These are phyloP conservation scores for Cercospora sojina DNA, from an alignment of 2,329 filamentous ascomycete species.

Conservation along the genomic window DNA sequence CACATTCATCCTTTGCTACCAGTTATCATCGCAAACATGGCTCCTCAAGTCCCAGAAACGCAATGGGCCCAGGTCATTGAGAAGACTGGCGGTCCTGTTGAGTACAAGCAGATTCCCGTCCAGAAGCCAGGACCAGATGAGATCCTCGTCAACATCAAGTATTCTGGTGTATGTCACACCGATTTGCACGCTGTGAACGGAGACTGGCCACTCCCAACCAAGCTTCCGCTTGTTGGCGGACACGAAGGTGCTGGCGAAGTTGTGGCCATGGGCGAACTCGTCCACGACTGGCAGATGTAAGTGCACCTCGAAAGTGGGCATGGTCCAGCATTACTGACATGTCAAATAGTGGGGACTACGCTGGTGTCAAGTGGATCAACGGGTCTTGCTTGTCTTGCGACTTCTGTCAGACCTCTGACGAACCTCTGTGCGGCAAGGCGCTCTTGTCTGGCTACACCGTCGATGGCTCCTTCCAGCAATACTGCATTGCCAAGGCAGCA, in stretches of 20 bases:
- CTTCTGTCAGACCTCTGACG: conserved; percentile 78
- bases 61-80: conserved; percentile 94
- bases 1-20: conserved; percentile 6
- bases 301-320: background rate
- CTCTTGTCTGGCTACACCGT: conserved; percentile 87
- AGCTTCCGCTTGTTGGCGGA: conserved; percentile 82
- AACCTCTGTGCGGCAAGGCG: conserved; percentile 76
- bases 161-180: conserved; percentile 87
- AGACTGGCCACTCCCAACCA: conserved; percentile 82
- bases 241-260: conserved; percentile 77
- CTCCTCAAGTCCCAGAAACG: conserved; percentile 65
- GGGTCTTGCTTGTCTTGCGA: conserved; percentile 78
- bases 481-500: conserved; percentile 80
- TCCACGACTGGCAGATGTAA: conserved; percentile 68
- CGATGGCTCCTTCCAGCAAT: conserved; percentile 91
- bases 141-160: conserved; percentile 88
- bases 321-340: conserved; percentile 1
- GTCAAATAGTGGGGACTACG: conserved; percentile 64
- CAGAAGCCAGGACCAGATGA: conserved; percentile 80
- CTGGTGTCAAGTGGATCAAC: conserved; percentile 90
- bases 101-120: conserved; percentile 81
- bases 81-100: conserved; percentile 67
- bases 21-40: conserved; percentile 28
- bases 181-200: conserved; percentile 79
- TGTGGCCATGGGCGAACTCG: conserved; percentile 74